phyloP scores from a whole-genome alignment of 2,329 filamentous ascomycete species.

The Beauveria bassiana region DNA sequence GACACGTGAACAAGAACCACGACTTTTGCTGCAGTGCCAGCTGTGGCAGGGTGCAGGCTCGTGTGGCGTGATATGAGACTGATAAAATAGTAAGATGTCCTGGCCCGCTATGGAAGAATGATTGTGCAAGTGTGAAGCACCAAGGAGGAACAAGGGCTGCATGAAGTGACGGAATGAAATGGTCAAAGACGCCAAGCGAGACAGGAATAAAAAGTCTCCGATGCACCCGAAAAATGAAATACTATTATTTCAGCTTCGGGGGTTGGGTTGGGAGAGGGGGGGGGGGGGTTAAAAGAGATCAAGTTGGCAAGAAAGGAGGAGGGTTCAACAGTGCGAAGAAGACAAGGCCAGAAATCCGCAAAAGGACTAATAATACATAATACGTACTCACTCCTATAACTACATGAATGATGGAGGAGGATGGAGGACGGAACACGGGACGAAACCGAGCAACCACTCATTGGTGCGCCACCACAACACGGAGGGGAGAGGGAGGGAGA shows the following conservation, averaged over 20 bases:
- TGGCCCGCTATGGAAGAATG: not conserved
- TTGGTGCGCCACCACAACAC: not conserved
- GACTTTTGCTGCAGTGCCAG: not conserved
- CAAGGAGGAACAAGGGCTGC: not conserved
- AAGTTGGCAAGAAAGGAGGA: not conserved
- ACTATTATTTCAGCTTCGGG: not conserved
- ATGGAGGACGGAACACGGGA: not conserved
- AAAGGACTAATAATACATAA: conserved; percentile 8
- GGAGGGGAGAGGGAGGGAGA: not conserved
- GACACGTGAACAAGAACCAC: not conserved
- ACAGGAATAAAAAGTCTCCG: not conserved
- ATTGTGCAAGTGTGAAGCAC: not conserved
- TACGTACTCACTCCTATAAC: not conserved
- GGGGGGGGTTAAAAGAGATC: not conserved
- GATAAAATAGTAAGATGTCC: not conserved
- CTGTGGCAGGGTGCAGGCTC: not conserved
- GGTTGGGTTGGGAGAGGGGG: not conserved
- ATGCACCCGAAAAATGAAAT: not conserved
- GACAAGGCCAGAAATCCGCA: not conserved
- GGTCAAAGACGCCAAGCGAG: not conserved
- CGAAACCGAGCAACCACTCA: not conserved
- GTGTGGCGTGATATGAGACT: not conserved
- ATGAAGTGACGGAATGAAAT: not conserved
- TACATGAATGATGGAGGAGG: not conserved
- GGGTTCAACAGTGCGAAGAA: not conserved